Conservation (phyloP, 2,329 filamentous ascomycete species). For the Incumbomyces delicatus region DNA sequence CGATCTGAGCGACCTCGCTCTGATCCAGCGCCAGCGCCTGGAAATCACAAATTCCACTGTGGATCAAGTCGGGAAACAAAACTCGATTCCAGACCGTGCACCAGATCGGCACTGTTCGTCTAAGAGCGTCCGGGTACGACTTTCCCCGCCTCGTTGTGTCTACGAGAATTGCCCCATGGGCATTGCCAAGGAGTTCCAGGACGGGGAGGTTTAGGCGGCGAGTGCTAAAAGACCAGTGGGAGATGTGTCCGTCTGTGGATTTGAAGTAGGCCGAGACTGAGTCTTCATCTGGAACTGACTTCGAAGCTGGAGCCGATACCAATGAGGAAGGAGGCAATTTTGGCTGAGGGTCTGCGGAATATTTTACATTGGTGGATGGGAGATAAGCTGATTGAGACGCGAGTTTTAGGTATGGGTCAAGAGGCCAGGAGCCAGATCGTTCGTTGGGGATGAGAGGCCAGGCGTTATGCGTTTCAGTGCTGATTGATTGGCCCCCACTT, state of each 20-base stretch:
- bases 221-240: conserved; percentile 83
- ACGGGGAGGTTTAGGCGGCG: conserved; percentile 77
- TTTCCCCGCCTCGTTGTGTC: conserved; percentile 91
- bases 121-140: conserved; percentile 86
- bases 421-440: conserved; percentile 93
- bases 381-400: background rate
- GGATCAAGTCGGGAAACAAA: conserved; percentile 53
- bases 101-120: conserved; percentile 92
- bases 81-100: conserved; percentile 72
- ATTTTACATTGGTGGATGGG: too few species aligned
- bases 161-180: conserved; percentile 61
- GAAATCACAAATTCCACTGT: background rate
- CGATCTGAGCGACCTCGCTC: conserved; percentile 74
- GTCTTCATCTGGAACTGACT: conserved; percentile 46
- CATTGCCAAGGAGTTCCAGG: conserved; percentile 53
- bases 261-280: conserved; percentile 84
- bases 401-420: conserved; percentile 32
- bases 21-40: conserved; percentile 42
- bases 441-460: conserved; percentile 84
- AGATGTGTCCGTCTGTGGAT: conserved; percentile 87
- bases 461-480: conserved; percentile 26
- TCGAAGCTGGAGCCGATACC: background rate
- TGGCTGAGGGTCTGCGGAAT: background rate
- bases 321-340: background rate
- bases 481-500: conserved; percentile 4